Base-by-base conservation (phyloP, 2,329 filamentous ascomycete genomes). In the Chrysoporthe cubensis region DNA sequence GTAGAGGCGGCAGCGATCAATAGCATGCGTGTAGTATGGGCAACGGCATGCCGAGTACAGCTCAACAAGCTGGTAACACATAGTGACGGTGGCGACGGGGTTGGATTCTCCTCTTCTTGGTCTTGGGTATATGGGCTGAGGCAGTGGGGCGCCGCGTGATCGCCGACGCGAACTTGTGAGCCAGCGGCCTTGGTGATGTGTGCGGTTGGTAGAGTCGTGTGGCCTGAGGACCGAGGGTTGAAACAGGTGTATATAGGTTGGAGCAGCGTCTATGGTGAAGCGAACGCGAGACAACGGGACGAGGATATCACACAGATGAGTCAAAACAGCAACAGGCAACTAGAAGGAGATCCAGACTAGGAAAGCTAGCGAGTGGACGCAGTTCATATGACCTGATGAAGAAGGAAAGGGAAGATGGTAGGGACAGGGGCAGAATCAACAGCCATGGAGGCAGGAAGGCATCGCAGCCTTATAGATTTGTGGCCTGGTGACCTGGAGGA, bases 51-150 rank as follows among this genome's bases (percentile, higher is more conserved):
- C 92, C 66, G 93, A 90, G 83, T 94, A 97, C 68, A 92, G 86
- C 79, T 97, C 94, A 74, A 95, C 84, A 70, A 97, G 81, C 81
- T 94, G 92, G 76, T 93, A 94, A 76, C 94, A 97, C 94, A 97
- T 97, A 70, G 72, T 84, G 78, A 75, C 61, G 67, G 44, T 56
- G 62, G 71, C 63, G 66, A 70, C 60, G 63, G 26, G 72, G 72
- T 73, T 70, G 75, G 73, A 26, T 32, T 62, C 42, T 11, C 65
- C 58, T 44, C 32, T 9, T 56, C 16, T 16, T 71, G 71, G 74
- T 74, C 71, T 59, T 71, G 65, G 71, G 69, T 71, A 66, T 69
- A 71, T 72, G 67, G 62, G 70, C 72, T 70, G 61, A 71, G 67
- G 71, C 62, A 44, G 60, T 69, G 68, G 71, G 59, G 64, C 68